phyloP scores from a whole-genome alignment of 768 basidiomycete species.

The Cytidiella melzeri region DNA sequence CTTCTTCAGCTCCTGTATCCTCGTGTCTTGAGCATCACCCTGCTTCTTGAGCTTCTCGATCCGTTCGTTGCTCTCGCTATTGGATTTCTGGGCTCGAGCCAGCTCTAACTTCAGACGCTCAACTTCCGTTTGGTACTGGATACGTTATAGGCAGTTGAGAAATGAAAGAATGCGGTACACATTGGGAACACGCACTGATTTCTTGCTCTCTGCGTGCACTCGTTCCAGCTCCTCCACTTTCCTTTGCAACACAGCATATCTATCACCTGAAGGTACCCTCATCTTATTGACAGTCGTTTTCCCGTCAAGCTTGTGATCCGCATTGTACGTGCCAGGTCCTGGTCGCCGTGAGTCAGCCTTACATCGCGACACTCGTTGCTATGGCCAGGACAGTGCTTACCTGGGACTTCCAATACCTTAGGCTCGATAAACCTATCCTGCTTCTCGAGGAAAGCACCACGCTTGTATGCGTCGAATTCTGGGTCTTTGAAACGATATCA shows the following conservation, averaged over 20 bases:
- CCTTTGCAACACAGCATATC: slow-evolving; percentile 49
- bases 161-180: neutral
- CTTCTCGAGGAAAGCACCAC: slow-evolving; percentile 54
- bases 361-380: neutral
- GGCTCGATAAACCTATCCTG: slow-evolving; percentile 45
- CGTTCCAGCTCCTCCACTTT: slow-evolving; percentile 61
- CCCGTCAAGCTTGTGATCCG: slow-evolving; percentile 19
- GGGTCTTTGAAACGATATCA: slow-evolving; percentile 27
- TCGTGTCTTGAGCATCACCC: slow-evolving; percentile 47
- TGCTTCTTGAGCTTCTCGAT: slow-evolving; percentile 62
- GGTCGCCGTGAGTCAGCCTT: too few species aligned
- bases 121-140: slow-evolving; percentile 55
- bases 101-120: slow-evolving; percentile 56
- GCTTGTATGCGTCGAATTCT: slow-evolving; percentile 46
- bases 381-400: slow-evolving; percentile 25
- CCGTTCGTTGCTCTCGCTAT: slow-evolving; percentile 45
- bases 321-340: slow-evolving; percentile 32
- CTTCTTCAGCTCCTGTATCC: slow-evolving; percentile 58
- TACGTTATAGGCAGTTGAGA: neutral
- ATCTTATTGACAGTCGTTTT: slow-evolving; percentile 22
- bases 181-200: slow-evolving; percentile 37
- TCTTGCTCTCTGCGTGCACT: slow-evolving; percentile 62
- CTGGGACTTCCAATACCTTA: slow-evolving; percentile 34
- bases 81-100: slow-evolving; percentile 38
- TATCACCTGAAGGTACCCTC: slow-evolving; percentile 29